Base-by-base conservation (phyloP, 306 rosid genomes). In the Trifolium dubium region DNA sequence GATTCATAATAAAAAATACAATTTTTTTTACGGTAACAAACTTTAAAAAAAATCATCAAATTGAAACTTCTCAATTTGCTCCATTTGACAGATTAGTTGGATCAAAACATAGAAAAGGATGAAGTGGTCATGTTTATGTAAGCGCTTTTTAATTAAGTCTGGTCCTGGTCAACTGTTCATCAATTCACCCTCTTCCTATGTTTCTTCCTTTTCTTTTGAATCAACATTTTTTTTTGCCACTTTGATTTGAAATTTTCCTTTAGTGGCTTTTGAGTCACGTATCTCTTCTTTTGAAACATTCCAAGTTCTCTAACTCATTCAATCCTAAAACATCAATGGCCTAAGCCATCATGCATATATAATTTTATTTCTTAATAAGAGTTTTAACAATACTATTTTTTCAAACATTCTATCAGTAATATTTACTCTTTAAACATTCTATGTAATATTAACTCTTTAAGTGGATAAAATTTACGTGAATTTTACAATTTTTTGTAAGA, bases 131-230 rank as follows among this genome's bases (percentile, higher is more conserved):
- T 35, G 2, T 35, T 55, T 0, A 1, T 9, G 15, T 23, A 28
- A 19, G 6, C 34, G 6, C 34, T 55, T 55, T 30, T 55, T 23
- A 55, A 3, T 55, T 10, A 55, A 53, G 70, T 67, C 60, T 2
- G 44, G 73, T 47, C 44, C 5, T 47, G 43, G 60, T 68, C 73
- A 68, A 68, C 6, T 28, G 58, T 72, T 58, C 56, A 34, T 18
- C 13, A 40, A 39, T 40, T 59, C 66, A 60, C 60, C 8, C 10
- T 32, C 53, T 73, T 73, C 77, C 77, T 60, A 31, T 73, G 77
- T 31, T 73, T 23, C 69, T 73, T 73, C 77, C 69, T 44, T 58
- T 29, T 41, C 13, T 73, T 60, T 73, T 73, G 69, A 73, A 44
- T 10, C 7, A 15, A 10, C 5, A 10, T 39, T 12, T 39, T 72